A percentile compares a stretch with the other conserved stretches of the same genome.
These are phyloP conservation scores for Mortierella sp. DNA, from an alignment of 371 early-diverging fungal genomes.

Conservation along the genomic window DNA sequence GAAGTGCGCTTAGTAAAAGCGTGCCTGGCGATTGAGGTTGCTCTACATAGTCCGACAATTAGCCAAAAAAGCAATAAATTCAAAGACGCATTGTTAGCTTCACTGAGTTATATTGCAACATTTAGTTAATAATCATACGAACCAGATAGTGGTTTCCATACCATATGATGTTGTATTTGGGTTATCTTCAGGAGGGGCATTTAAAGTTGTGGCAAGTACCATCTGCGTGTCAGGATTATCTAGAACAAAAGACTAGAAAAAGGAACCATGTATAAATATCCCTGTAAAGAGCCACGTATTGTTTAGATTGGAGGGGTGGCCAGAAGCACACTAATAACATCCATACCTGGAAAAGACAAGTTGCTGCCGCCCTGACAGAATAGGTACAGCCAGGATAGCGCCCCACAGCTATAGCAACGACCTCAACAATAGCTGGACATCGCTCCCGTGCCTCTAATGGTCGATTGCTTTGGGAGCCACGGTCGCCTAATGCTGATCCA, in stretches of 20 bases:
- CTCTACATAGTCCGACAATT: slow-evolving; percentile 47
- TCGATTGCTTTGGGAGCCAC: slow-evolving; percentile 4
- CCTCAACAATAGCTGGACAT: slow-evolving; percentile 72
- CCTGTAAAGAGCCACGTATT: neutral
- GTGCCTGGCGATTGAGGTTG: slow-evolving; percentile 90
- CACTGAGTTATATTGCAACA: neutral
- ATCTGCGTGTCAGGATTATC: slow-evolving; percentile 89
- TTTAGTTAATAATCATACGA: neutral
- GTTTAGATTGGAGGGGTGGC: neutral
- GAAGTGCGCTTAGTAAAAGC: slow-evolving; percentile 79
- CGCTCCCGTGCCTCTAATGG: slow-evolving; percentile 39
- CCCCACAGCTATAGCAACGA: slow-evolving; percentile 70
- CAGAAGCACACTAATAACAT: neutral
- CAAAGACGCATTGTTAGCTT: neutral
- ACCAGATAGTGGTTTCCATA: slow-evolving; percentile 11
- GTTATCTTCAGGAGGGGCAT: slow-evolving; percentile 80
- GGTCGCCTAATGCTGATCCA: slow-evolving; percentile 55
- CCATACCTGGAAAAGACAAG: slow-evolving; percentile 78
- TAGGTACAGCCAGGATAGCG: slow-evolving; percentile 64
- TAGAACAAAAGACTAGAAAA: slow-evolving; percentile 71
- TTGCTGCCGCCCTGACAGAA: slow-evolving; percentile 79
- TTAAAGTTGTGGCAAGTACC: slow-evolving; percentile 87
- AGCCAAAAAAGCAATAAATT: neutral
- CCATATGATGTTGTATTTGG: slow-evolving; percentile 60
- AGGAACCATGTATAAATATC: neutral